Evolutionary conservation across 2,329 filamentous ascomycete genomes (phyloP), one percentile per base, ranked within the genome.

Genomic region (Fusarium mexicanum): DNA sequence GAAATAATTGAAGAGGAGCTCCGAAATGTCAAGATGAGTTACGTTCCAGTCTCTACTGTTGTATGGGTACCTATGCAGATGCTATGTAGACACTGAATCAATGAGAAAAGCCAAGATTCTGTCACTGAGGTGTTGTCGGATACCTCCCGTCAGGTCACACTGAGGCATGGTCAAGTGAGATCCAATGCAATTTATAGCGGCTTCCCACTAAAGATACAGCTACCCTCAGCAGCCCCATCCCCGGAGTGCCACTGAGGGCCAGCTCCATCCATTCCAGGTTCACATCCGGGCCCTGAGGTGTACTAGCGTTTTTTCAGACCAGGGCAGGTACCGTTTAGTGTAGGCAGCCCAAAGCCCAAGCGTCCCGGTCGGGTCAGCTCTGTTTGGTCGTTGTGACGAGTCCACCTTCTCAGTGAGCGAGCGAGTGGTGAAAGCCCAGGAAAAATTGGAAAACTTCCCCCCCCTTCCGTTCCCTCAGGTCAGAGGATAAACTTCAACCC

Each of bases 401-500:
- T 53, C 51, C 35, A 40, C 51, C 51, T 54, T 22, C 31, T 53
- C 31, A 51, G 48, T 24, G 48, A 53, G 8, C 8, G 48, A 51
- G 31, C 24, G 43, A 53, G 67, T 33, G 14, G 40, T 35, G 37
- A 66, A 37, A 59, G 33, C 38, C 54, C 26, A 29, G 60, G 61
- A 73, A 74, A 75, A 78, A 40, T 54, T 54, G 51, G 24, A 54
- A 75, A 77, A 69, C 48, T 53, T 14, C 50, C 51, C 65, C 72
- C 70, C 67, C 67, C 60, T 70, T 74, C 64, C 47, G 24, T 24
- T 62, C 46, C 35, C 35, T 40, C 51, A 54, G 51, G 20, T 18
- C 51, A 33, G 44, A 43, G 44, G 57, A 72, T 70, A 75, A 75
- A 74, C 75, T 77, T 77, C 76, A 72, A 77, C 76, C 73, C 76